Base-by-base conservation (phyloP, 768 basidiomycete genomes). In the Mycena polygramma region DNA sequence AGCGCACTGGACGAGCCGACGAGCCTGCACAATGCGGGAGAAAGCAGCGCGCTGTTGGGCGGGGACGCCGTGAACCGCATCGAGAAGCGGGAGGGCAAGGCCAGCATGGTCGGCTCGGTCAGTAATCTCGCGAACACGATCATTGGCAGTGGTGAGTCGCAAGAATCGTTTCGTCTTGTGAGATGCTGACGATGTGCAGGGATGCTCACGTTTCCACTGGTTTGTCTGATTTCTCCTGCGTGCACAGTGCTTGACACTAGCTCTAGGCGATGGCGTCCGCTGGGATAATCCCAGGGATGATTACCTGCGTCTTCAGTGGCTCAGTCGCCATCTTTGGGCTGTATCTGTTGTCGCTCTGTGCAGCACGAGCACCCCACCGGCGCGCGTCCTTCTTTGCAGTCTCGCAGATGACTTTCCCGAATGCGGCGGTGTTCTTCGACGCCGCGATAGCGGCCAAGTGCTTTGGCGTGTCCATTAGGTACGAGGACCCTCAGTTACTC, bases 391-490 rank as follows among this genome's bases (percentile, higher is more conserved):
- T 96, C 80, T 95, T 95, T 73, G 90, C 92, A 17, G 83, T 97
- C 22, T 87, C 94, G 1, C 88, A 93, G 78, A 82, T 99, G 72
- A 97, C 97, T 0, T 98, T 96, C 79, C 97, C 97, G 3, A 89
- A 86, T 51, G 94, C 93, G 0, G 93, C 93, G 0, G 83, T 95
- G 46, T 94, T 95, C 79, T 97, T 99, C 75, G 97, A 98, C 79
- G 91, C 91, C 5, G 97, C 97, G 15, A 96, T 99, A 74, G 96
- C 96, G 13, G 92, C 91, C 78, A 99, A 99, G 78, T 99, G 97
- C 79, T 98, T 98, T 77, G 97, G 97, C 22, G 97, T 99, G 4
- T 95, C 94, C 41, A 91, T 97, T 74, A 96, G 95, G 89, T 95
- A 81, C 54, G 87, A 15, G 35, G n/a, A 39, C 22, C 45, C 9